Base-by-base conservation (phyloP, 306 rosid species). In the Cucumis cinereus region DNA sequence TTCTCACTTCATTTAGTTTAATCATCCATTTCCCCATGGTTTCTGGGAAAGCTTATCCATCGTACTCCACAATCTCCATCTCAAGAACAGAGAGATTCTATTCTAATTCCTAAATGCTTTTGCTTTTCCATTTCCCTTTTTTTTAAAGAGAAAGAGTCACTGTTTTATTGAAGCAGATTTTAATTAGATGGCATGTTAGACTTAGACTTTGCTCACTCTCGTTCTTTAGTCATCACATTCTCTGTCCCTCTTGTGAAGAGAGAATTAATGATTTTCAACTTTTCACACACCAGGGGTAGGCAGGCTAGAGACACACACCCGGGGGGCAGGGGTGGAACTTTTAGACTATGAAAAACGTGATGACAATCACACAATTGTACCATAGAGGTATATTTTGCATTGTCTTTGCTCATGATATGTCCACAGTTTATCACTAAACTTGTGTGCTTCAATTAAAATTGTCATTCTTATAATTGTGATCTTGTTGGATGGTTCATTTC, bases 21-120 rank as follows among this genome's bases (percentile, higher is more conserved):
- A 62, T 16, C 43, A 19, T 15, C 59, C 41, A 43, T 35, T n/a
- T 24, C 85, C 83, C 88, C 85, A 92, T 92, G 92, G 49, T 85
- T 89, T 86, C 90, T 50, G 85, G 77, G 81, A 86, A 82, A 77
- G 24, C 43, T 70, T 62, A 78, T 78, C 89, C 79, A 77, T 74
- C 54, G 36, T 61, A 36, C 24, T 80, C 83, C 24, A 20, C 69
- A 60, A 2, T 35, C 64, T 58, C 53, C 54, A 6, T 41, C 33
- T 67, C 11, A 41, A 67, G 54, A 68, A 20, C 28, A 12, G 33
- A 68, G 75, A 40, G 33, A 67, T 41, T 12, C 73, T 40, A 45
- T 36, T 63, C 72, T 38, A 47, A 64, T 64, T 63, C 26, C 23
- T 35, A 35, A 19, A 7, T 20, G 22, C n/a, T 66, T 20, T 10